Percentiles rank a stretch among this genome's conserved stretches.
phyloP scores from a whole-genome alignment of 352 stramenopile species.

The Phytophthora syringae region DNA sequence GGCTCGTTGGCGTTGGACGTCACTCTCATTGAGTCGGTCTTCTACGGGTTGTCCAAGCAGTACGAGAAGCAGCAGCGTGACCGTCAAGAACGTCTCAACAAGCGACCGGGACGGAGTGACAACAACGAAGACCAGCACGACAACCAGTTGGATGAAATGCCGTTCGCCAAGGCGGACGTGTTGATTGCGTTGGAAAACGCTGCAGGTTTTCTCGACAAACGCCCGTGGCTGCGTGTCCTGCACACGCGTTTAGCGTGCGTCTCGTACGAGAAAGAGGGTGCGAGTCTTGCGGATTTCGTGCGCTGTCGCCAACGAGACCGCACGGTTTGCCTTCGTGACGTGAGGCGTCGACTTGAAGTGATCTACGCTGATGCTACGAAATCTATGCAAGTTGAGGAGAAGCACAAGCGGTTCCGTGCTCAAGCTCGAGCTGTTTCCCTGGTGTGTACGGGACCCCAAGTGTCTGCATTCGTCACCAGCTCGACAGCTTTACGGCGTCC shows the following conservation, averaged over 20 bases:
- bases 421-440: slow-evolving; percentile 58
- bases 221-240: slow-evolving; percentile 59
- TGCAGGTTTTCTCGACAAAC: slow-evolving; percentile 54
- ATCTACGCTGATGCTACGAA: slow-evolving; percentile 47
- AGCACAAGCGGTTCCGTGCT: slow-evolving; percentile 47
- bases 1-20: slow-evolving; percentile 58
- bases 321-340: slow-evolving; percentile 39
- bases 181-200: slow-evolving; percentile 51
- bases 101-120: neutral
- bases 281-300: slow-evolving; percentile 53
- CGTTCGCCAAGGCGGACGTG: slow-evolving; percentile 67
- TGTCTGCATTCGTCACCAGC: slow-evolving; percentile 49
- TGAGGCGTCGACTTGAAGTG: slow-evolving; percentile 26
- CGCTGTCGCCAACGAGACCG: slow-evolving; percentile 57
- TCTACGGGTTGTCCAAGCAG: slow-evolving; percentile 44
- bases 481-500: slow-evolving; percentile 54
- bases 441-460: slow-evolving; percentile 65
- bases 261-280: slow-evolving; percentile 62
- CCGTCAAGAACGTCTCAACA: slow-evolving; percentile 5
- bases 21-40: slow-evolving; percentile 60
- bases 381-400: slow-evolving; percentile 43
- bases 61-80: slow-evolving; percentile 30
- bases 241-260: slow-evolving; percentile 63
- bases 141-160: slow-evolving; percentile 44
- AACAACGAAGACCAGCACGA: neutral